Conservation (phyloP, 1,139 yeast genomes). For the Debaryomyces subglobosus region DNA sequence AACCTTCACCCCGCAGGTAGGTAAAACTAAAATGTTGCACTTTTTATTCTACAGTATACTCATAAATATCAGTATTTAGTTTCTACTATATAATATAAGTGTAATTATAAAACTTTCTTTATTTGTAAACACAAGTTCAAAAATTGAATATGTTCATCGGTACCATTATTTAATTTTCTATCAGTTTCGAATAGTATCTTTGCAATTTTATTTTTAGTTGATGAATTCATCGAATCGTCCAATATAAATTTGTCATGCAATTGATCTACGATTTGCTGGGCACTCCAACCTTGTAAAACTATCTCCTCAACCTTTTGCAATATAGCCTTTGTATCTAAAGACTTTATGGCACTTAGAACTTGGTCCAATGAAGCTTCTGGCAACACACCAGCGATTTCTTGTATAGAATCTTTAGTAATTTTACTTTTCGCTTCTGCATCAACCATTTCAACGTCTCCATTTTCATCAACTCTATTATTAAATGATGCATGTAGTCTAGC, state of each 20-base stretch:
- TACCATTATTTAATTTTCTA: conserved; percentile 74
- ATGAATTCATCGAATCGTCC: conserved; percentile 55
- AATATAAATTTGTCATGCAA: conserved; percentile 73
- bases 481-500: conserved; percentile 56
- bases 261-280: conserved; percentile 75
- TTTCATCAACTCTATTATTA: conserved; percentile 16
- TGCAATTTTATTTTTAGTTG: conserved; percentile 67
- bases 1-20: background rate
- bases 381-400: conserved; percentile 87
- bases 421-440: conserved; percentile 17
- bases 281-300: conserved; percentile 84
- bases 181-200: conserved; percentile 74
- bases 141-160: conserved; percentile 87
- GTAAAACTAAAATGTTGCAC: background rate
- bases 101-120: conserved; percentile 39
- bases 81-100: background rate
- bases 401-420: conserved; percentile 50
- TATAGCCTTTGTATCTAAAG: conserved; percentile 41
- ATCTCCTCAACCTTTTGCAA: conserved; percentile 54
- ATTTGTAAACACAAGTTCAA: conserved; percentile 69
- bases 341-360: conserved; percentile 43
- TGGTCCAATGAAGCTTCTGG: conserved; percentile 55
- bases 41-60: conserved; percentile 1
- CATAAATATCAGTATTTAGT: background rate
- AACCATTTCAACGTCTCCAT: conserved; percentile 34